Evolutionary conservation across 768 basidiomycete genomes (phyloP).

Genomic region (Termitomyces sp.): DNA sequence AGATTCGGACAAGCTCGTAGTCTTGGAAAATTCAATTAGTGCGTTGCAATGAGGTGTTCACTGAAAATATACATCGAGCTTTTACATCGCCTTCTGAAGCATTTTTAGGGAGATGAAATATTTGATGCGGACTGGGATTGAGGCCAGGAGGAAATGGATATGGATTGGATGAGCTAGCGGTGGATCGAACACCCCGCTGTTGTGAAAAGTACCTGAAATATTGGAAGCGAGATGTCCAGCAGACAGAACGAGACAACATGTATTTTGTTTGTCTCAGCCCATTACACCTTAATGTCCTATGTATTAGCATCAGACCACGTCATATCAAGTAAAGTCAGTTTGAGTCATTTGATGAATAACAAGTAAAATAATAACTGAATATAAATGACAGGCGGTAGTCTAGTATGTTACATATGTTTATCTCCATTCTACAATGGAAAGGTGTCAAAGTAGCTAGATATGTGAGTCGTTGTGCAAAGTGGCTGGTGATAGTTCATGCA

Average conservation of each 20-base stretch:
- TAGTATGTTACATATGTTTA: slow-evolving; percentile 3
- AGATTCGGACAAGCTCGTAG: slow-evolving; percentile 73
- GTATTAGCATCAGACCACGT: neutral
- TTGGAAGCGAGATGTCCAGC: neutral
- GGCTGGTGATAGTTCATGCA: slow-evolving; percentile 6
- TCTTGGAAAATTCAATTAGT: slow-evolving; percentile 34
- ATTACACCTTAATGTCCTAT: too few relatives aligned
- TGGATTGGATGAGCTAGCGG: slow-evolving; percentile 10
- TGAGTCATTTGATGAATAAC: neutral
- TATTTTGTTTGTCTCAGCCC: neutral
- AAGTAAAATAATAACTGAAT: slow-evolving; percentile 5
- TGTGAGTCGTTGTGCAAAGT: slow-evolving; percentile 1
- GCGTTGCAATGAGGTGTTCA: neutral
- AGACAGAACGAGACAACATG: slow-evolving; percentile 3
- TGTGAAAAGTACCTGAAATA: neutral
- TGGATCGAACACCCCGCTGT: neutral
- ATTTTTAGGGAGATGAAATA: slow-evolving; percentile 52
- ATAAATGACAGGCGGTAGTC: neutral
- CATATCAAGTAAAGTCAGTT: neutral
- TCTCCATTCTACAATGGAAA: neutral
- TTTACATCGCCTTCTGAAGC: slow-evolving; percentile 52
- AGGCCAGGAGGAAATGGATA: slow-evolving; percentile 47
- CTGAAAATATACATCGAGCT: slow-evolving; percentile 42
- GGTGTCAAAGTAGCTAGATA: slow-evolving; percentile 3
- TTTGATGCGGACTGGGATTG: slow-evolving; percentile 55